Conservation (phyloP, 1,139 yeast genomes). For the Yamadazyma conglobata region DNA sequence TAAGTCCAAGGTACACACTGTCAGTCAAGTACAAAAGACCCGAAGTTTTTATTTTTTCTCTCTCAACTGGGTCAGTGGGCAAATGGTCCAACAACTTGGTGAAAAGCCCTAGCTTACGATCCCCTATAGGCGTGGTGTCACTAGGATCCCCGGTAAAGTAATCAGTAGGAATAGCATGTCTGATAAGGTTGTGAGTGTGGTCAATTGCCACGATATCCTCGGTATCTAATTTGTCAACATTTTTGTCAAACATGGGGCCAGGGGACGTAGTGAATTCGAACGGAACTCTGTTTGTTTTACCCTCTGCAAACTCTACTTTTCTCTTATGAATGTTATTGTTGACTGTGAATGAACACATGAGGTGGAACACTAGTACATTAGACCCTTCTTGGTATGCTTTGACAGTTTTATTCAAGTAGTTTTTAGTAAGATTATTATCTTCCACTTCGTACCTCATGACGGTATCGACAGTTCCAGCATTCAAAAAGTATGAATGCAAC, state of each 20-base stretch:
- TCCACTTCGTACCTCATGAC: constrained; percentile 30
- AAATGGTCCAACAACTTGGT: constrained; percentile 24
- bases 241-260: constrained; percentile 23
- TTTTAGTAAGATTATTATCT: constrained; percentile 27
- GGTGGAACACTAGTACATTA: constrained; percentile 25
- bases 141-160: constrained; percentile 16
- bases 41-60: constrained; percentile 15
- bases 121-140: constrained; percentile 20
- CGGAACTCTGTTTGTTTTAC: constrained; percentile 22
- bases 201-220: constrained; percentile 15
- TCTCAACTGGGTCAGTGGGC: constrained; percentile 9
- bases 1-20: constrained; percentile 29
- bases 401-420: constrained; percentile 29
- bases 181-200: constrained; percentile 24
- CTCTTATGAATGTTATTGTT: constrained; percentile 23
- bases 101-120: constrained; percentile 32
- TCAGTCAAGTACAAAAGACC: constrained; percentile 30
- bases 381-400: constrained; percentile 27
- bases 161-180: constrained; percentile 26
- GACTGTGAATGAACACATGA: constrained; percentile 31
- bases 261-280: constrained; percentile 30
- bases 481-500: constrained; percentile 37
- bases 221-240: constrained; percentile 25
- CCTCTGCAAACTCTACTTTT: constrained; percentile 12
- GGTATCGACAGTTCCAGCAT: constrained; percentile 27